phyloP scores from a whole-genome alignment of 768 basidiomycete species.

The Mrakia blollopis region DNA sequence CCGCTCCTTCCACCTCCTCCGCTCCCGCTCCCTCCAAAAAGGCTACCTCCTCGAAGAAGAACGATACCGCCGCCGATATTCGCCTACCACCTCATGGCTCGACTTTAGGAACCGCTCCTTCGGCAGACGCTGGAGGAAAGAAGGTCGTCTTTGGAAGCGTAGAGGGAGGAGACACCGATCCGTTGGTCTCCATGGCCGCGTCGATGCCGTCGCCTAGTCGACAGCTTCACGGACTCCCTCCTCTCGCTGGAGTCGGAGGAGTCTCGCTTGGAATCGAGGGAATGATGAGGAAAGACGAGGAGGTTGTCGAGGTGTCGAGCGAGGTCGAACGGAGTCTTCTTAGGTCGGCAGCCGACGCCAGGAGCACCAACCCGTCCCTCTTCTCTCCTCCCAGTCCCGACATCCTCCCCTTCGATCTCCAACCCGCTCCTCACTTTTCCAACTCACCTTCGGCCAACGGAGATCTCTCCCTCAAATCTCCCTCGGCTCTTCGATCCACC shows the following conservation, averaged over 20 bases:
- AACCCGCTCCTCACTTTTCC: neutral
- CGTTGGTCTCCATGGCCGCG: neutral
- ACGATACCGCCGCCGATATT: neutral
- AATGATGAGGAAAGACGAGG: conserved; percentile 17
- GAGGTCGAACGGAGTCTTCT: conserved; percentile 31
- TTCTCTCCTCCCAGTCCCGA: neutral
- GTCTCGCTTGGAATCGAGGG: conserved; percentile 9
- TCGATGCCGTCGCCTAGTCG: neutral
- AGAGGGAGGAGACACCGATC: neutral
- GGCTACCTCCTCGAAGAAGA: conserved; percentile 8
- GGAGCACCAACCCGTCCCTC: neutral
- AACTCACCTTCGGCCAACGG: neutral
- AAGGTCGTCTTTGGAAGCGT: neutral
- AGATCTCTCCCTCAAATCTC: neutral
- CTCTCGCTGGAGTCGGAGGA: neutral
- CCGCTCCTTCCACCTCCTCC: neutral
- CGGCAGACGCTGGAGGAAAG: conserved; percentile 3
- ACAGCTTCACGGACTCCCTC: neutral
- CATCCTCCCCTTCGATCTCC: conserved; percentile 1
- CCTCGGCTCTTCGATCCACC: neutral
- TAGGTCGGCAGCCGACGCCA: conserved; percentile 2
- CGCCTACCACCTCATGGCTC: neutral
- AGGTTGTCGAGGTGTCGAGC: conserved; percentile 25
- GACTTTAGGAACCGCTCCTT: neutral
- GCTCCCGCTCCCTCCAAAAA: conserved; percentile 14